Evolutionary conservation across 2,329 filamentous ascomycete genomes (phyloP).

Genomic region (Phoma herbarum): DNA sequence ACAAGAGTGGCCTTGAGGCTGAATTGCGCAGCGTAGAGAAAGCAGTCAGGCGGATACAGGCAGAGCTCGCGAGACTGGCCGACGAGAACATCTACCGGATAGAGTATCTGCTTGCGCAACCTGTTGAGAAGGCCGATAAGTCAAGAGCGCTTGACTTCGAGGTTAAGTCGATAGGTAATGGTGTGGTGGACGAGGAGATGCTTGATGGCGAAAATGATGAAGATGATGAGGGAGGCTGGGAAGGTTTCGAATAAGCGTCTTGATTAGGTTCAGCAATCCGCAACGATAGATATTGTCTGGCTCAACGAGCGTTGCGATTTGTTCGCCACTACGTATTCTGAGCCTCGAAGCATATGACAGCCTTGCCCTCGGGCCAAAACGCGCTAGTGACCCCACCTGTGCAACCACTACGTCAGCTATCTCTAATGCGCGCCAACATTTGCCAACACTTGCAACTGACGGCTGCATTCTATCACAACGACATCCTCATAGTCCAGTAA

Average conservation of each 20-base stretch:
- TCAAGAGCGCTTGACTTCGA: conserved; percentile 42
- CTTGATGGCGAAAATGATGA: conserved; percentile 33
- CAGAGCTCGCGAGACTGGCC: conserved; percentile 81
- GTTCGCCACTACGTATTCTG: too few species aligned
- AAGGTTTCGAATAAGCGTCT: conserved; percentile 57
- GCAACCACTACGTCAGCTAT: conserved; percentile 17
- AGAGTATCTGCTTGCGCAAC: conserved; percentile 76
- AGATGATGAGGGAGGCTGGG: conserved; percentile 61
- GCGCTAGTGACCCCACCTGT: conserved; percentile 27
- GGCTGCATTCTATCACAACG: background rate
- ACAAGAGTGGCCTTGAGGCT: conserved; percentile 79
- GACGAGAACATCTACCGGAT: conserved; percentile 91
- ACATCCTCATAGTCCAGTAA: background rate
- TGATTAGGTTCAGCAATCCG: conserved; percentile 3
- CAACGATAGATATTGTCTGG: background rate
- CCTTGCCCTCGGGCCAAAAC: conserved; percentile 2
- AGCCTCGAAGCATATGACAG: background rate
- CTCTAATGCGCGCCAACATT: background rate
- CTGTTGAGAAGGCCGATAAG: conserved; percentile 45
- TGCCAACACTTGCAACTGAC: background rate
- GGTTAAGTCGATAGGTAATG: conserved; percentile 42
- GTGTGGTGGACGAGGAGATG: conserved; percentile 49
- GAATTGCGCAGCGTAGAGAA: conserved; percentile 85
- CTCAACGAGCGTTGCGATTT: too few species aligned
- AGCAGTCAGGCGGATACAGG: conserved; percentile 79